Evolutionary conservation across 768 basidiomycete genomes (phyloP).

Genomic region (Tubosaeta brunneosetosa): DNA sequence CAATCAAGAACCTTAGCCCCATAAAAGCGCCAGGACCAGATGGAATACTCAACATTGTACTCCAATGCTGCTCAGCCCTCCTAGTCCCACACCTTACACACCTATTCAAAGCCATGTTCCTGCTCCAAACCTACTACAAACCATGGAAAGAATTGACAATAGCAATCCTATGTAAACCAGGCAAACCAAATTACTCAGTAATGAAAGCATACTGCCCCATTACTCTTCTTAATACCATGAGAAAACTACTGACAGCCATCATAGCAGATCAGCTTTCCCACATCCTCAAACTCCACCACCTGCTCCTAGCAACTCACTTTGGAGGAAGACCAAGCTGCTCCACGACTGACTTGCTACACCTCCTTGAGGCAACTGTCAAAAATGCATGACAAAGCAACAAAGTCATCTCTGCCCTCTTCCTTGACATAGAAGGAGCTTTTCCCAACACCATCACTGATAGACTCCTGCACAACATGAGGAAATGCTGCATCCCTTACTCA

Average conservation of each 20-base stretch:
- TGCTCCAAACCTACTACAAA: constrained; percentile 7
- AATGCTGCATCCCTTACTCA: not conserved
- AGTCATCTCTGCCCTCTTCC: not conserved
- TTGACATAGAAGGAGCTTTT: constrained; percentile 4
- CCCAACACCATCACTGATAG: not conserved
- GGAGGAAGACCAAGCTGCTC: not conserved
- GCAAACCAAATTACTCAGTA: constrained; percentile 29
- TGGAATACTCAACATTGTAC: constrained; percentile 24
- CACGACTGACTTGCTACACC: not conserved
- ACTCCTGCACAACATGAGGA: constrained; percentile 5
- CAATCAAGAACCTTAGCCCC: not conserved
- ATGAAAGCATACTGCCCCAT: constrained; percentile 37
- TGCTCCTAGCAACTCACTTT: not conserved
- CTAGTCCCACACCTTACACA: constrained; percentile 5
- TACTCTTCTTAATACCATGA: not conserved
- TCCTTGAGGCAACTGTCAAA: not conserved
- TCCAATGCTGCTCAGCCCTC: constrained; percentile 11
- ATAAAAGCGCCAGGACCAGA: constrained; percentile 18
- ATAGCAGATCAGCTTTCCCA: not conserved
- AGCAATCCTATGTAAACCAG: constrained; percentile 34
- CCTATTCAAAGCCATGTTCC: not conserved
- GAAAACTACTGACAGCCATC: not conserved
- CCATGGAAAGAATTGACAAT: constrained; percentile 27
- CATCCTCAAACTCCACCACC: not conserved
- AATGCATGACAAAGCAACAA: not conserved